Evolutionary conservation across 2,329 filamentous ascomycete species (phyloP).

Genomic region (Thielaviopsis punctulata): DNA sequence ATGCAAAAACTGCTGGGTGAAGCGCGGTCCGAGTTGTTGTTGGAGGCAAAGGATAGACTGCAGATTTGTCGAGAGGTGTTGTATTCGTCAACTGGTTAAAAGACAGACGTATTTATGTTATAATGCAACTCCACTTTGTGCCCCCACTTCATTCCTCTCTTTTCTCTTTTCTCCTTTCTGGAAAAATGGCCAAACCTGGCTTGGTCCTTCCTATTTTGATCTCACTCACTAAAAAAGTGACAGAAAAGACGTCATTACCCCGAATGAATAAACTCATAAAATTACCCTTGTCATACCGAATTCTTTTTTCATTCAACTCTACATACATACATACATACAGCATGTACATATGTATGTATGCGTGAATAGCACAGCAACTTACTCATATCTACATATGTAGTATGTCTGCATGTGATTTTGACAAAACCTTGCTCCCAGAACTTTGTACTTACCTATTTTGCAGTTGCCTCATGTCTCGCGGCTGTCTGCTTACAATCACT

Average conservation of each 20-base stretch:
- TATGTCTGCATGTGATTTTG: neutral
- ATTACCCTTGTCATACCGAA: too few relatives aligned
- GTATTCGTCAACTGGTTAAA: neutral
- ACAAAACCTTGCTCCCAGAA: too few relatives aligned
- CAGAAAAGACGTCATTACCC: too few relatives aligned
- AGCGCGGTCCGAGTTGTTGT: conserved; percentile 4
- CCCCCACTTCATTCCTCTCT: neutral
- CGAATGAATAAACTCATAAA: too few relatives aligned
- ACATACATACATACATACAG: neutral
- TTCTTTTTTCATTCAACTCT: too few relatives aligned
- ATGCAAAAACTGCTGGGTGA: conserved; percentile 5
- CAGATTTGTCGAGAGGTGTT: conserved; percentile 6
- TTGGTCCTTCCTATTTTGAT: neutral
- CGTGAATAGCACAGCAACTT: too few relatives aligned
- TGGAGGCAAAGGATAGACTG: conserved; percentile 5
- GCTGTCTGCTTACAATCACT: too few relatives aligned
- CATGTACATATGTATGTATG: neutral
- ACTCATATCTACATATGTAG: neutral
- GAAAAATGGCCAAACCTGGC: neutral
- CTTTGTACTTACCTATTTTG: too few relatives aligned
- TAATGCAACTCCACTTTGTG: neutral
- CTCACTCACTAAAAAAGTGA: neutral
- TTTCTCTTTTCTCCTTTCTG: neutral
- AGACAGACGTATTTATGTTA: neutral
- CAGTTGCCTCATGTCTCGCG: too few relatives aligned